Evolutionary conservation across 1,284 basidiomycete species (phyloP), one percentile per base, ranked within the genome.

Genomic region (Caloboletus firmus): DNA sequence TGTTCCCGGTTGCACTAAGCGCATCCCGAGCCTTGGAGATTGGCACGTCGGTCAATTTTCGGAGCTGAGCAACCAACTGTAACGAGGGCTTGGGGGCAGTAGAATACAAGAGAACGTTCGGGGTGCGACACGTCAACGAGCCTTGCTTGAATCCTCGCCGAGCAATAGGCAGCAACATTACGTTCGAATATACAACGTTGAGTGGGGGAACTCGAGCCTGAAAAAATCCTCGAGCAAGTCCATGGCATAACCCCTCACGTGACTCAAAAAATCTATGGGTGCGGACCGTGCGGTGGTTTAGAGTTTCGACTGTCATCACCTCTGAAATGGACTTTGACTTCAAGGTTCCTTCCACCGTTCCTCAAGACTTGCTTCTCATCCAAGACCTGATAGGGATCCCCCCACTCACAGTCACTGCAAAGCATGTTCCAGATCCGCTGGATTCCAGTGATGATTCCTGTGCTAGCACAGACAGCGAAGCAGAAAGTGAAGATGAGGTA

Each of bases 11-110:
- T 26, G 85, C 84, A 47, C 76, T 71, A 52, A 98, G 86, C 3
- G 95, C 95, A 71, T 96, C 91, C 47, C 89, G 85, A 45, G 95
- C 95, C 75, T 95, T 93, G 44, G 85, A 79, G 65, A 97, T 85
- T 13, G 91, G 91, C 49, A 91, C 92, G 61, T 87, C 83, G 5
- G 85, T 89, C 56, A 79, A 79, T 73, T 89, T 91, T 54, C 95
- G 86, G 34, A 98, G 82, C 71, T 93, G 85, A 3, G 90, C 89
- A 58, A 98, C 89, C 59, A 95, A 85, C 58, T 89, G 85, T 52
- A 91, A 77, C 31, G 86, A 72, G 46, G 78, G 71, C 72, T 85
- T 77, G 28, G 72, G 63, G 20, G 67, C 39, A 13, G 74, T 74
- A 26, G 78, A 79, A 62, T 78, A 80, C 46, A 60, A 39, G 28